phyloP scores from a whole-genome alignment of 169 alveolate species.

The Plasmodium knowlesi region DNA sequence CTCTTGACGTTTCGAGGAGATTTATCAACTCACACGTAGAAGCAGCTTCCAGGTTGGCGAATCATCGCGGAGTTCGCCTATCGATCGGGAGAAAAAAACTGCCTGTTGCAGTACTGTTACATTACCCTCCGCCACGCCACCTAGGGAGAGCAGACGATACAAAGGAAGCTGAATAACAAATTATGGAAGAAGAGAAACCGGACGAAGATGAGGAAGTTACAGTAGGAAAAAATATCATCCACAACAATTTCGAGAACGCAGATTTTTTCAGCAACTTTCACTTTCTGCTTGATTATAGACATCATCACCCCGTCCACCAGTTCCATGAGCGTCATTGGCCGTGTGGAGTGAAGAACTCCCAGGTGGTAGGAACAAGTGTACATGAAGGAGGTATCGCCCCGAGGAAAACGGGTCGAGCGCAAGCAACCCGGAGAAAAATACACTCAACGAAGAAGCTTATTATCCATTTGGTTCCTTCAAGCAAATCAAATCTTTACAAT shows the following conservation, averaged over 20 bases:
- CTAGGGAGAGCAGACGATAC: background rate
- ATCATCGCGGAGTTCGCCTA: background rate
- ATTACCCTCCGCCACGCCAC: background rate
- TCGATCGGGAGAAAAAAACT: background rate
- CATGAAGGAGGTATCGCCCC: too few relatives aligned
- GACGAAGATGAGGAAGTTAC: constrained; percentile 32
- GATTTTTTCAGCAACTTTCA: constrained; percentile 29
- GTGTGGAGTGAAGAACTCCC: background rate
- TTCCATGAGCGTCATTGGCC: background rate
- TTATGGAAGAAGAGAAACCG: constrained; percentile 24
- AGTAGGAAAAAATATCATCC: constrained; percentile 46
- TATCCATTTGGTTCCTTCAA: constrained; percentile 64
- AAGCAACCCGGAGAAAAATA: background rate
- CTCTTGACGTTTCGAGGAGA: background rate
- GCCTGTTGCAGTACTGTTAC: background rate
- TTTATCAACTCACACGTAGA: background rate
- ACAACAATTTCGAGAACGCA: constrained; percentile 27
- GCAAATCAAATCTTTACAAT: constrained; percentile 31
- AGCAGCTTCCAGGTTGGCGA: background rate
- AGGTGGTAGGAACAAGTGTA: background rate
- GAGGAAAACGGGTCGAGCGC: background rate
- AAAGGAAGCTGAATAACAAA: background rate
- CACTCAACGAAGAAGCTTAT: constrained; percentile 14
- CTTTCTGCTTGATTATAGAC: background rate
- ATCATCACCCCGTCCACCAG: background rate